A percentile compares a stretch with the other conserved stretches of the same genome.
Conservation (phyloP, 306 rosid genomes). For the Glycyrrhiza uralensis region DNA sequence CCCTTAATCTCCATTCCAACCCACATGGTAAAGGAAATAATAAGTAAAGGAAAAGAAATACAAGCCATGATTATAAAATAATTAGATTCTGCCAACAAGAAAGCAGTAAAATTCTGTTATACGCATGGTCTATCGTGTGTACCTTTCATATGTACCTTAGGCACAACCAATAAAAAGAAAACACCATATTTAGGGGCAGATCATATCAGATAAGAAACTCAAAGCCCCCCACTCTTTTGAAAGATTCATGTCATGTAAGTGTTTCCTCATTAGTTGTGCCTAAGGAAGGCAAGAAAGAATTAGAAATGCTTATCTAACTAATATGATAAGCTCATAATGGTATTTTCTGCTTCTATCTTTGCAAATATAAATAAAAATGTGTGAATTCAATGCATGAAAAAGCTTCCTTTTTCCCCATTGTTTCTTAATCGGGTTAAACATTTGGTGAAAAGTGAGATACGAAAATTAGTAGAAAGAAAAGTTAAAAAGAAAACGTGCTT, state of each 20-base stretch:
- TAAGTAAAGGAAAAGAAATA: slow-evolving; percentile 14
- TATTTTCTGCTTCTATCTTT: neutral
- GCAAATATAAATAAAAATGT: neutral
- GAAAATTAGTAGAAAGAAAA: neutral
- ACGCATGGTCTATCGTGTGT: neutral
- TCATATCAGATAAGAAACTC: slow-evolving; percentile 20
- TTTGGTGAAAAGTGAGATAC: neutral
- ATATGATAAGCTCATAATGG: neutral
- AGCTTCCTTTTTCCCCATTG: neutral
- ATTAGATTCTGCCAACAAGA: neutral
- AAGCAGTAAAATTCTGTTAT: neutral
- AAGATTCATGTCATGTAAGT: neutral
- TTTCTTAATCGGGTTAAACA: neutral
- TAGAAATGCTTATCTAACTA: neutral
- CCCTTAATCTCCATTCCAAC: slow-evolving; percentile 55
- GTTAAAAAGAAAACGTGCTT: no score
- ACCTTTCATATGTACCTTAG: neutral
- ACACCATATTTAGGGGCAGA: neutral
- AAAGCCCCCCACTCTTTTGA: neutral
- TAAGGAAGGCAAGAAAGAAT: neutral
- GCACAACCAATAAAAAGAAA: slow-evolving; percentile 6
- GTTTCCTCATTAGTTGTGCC: neutral
- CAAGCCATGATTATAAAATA: neutral
- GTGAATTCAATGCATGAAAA: neutral
- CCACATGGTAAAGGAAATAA: slow-evolving; percentile 12